These are phyloP conservation scores for Lactarius tabidus DNA, from an alignment of 768 basidiomycete species.

Conservation along the genomic window DNA sequence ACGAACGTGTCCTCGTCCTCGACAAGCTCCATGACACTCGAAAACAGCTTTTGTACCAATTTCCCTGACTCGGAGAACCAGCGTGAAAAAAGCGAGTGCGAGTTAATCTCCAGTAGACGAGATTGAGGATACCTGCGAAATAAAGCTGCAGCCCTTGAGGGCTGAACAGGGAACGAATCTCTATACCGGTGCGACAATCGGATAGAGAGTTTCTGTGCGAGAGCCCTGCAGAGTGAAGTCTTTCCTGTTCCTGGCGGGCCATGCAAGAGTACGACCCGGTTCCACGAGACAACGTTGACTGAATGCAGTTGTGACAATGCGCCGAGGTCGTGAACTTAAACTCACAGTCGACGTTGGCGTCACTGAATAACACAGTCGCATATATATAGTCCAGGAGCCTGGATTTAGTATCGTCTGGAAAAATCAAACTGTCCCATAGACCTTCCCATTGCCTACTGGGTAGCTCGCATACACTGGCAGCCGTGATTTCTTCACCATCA, in stretches of 20 bases:
- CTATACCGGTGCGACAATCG: slow-evolving; percentile 77
- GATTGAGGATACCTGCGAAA: slow-evolving; percentile 71
- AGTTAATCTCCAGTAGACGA: slow-evolving; percentile 93
- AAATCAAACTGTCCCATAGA: slow-evolving; percentile 90
- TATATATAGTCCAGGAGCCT: slow-evolving; percentile 92
- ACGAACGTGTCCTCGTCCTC: slow-evolving; percentile 92
- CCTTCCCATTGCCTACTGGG: slow-evolving; percentile 85
- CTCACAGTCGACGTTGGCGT: slow-evolving; percentile 81
- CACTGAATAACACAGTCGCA: slow-evolving; percentile 89
- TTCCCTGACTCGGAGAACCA: slow-evolving; percentile 99
- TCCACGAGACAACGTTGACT: slow-evolving; percentile 95
- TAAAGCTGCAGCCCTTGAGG: background rate
- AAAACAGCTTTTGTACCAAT: slow-evolving; percentile 90
- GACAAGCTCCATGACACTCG: slow-evolving; percentile 81
- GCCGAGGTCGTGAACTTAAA: background rate
- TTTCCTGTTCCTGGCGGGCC: slow-evolving; percentile 98
- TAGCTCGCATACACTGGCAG: slow-evolving; percentile 86
- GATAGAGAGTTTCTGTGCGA: slow-evolving; percentile 93
- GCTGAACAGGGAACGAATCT: background rate
- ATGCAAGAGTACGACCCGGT: slow-evolving; percentile 89
- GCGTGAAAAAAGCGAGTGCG: slow-evolving; percentile 95
- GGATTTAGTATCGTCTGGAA: slow-evolving; percentile 76
- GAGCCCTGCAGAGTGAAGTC: slow-evolving; percentile 88
- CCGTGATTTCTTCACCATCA: slow-evolving; percentile 73
- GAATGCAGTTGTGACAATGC: slow-evolving; percentile 11